Percentiles rank a stretch among this genome's conserved stretches.
These are phyloP conservation scores for Diatrype stigma DNA, from an alignment of 2,329 filamentous ascomycete genomes.

Conservation along the genomic window DNA sequence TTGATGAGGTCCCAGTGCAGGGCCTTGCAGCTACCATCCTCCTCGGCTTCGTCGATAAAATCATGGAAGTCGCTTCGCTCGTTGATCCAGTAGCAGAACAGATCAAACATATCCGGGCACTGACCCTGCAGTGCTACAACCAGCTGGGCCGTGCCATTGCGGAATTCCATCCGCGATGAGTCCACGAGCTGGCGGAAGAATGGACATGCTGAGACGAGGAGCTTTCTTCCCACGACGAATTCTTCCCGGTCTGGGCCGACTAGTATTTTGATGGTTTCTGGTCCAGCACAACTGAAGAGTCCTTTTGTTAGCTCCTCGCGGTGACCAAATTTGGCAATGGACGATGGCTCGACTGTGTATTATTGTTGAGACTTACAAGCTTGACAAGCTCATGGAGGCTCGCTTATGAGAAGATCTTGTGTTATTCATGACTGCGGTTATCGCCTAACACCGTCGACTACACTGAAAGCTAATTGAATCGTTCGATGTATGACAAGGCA, in stretches of 20 bases:
- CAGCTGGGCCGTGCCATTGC: constrained; percentile 17
- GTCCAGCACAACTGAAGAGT: constrained; percentile 13
- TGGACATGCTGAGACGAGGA: constrained; percentile 22
- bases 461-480: not conserved
- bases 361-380: constrained; percentile 14
- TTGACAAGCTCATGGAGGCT: constrained; percentile 10
- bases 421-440: not conserved
- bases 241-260: constrained; percentile 25
- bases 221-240: constrained; percentile 26
- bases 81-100: constrained; percentile 31
- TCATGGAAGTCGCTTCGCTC: constrained; percentile 21
- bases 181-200: constrained; percentile 26
- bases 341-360: not conserved
- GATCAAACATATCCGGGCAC: constrained; percentile 29
- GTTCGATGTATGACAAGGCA: not conserved
- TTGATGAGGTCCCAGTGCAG: constrained; percentile 54
- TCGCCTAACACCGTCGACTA: not conserved
- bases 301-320: constrained; percentile 1
- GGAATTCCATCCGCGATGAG: constrained; percentile 18
- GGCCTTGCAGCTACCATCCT: constrained; percentile 26
- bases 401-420: not conserved
- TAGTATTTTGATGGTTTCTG: constrained; percentile 25
- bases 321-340: not conserved
- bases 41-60: constrained; percentile 23
- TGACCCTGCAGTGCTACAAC: constrained; percentile 27